Evolutionary conservation across 2,329 filamentous ascomycete species (phyloP), one percentile per base, ranked within the genome.

Genomic region (Botryotinia calthae): DNA sequence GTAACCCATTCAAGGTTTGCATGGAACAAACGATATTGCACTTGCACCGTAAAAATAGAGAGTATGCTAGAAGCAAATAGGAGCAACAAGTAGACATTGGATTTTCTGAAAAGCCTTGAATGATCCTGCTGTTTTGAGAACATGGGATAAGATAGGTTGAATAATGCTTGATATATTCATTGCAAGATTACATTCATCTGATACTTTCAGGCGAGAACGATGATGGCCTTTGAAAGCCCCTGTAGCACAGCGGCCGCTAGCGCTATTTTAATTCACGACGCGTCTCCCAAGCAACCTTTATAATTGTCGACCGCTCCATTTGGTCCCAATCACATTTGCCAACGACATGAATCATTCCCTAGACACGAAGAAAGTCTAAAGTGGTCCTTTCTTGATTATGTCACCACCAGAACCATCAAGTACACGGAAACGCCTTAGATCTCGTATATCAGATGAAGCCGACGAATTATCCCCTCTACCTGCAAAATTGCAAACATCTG

Each of bases 381-480:
- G 5, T 22, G 22, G 22, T 18, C 3, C 25, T 46, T 46, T 20
- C 16, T 70, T 46, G 34, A 65, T 31, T 51, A 72, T 72, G 70
- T 14, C 70, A 48, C 63, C 31, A 8, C n/a, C 28, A 72, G 51
- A 59, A 56, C 54, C 44, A 65, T 40, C 31, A 65, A 70, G 66
- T 61, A 64, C 71, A 64, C 66, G 71, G 34, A 73, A 73, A 37
- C 71, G 71, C 34, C 58, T 51, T 40, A 73, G 71, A 63, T 64
- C 71, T 64, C 71, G 31, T 31, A 62, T 70, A 46, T 70, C 71
- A 56, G 63, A 68, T 9, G 58, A 63, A 48, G 58, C 46, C 2
- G 67, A 73, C 54, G 71, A 73, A 64, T 70, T 70, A 63, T 70
- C 66, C 34, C 66, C 71, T 56, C 37, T 70, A 44, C 71, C 71